These are phyloP conservation scores for Cutaneotrichosporon sp. DNA, from an alignment of 1,284 basidiomycete genomes.

Conservation along the genomic window DNA sequence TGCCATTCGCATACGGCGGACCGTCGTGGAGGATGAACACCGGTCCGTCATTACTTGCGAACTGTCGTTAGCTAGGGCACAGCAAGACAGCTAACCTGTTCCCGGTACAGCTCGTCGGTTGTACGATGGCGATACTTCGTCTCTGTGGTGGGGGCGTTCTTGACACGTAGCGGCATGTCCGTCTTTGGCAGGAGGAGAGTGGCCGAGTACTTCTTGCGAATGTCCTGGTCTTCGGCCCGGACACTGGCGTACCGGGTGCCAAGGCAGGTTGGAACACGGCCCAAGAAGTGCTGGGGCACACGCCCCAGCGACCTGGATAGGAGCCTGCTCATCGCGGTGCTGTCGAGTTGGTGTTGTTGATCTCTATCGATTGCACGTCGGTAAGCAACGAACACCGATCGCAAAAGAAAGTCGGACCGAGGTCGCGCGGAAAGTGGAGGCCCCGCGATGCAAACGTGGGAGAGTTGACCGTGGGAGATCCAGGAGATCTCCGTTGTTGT, in stretches of 20 bases:
- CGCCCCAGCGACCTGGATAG: conserved; percentile 1
- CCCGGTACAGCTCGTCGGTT: conserved; percentile 71
- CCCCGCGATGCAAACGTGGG: neutral
- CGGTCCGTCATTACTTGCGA: conserved; percentile 53
- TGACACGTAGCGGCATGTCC: conserved; percentile 67
- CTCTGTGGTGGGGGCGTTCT: conserved; percentile 62
- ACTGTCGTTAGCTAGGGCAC: conserved; percentile 49
- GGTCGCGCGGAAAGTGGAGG: conserved; percentile 4
- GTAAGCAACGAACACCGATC: too few relatives aligned
- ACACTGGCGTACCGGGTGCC: neutral
- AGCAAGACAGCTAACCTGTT: conserved; percentile 59
- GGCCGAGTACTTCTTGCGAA: conserved; percentile 53
- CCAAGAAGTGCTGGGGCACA: neutral
- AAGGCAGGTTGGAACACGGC: neutral
- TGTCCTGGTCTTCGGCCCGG: conserved; percentile 1
- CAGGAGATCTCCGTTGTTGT: neutral
- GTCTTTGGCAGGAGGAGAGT: conserved; percentile 83
- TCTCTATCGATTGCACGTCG: too few relatives aligned
- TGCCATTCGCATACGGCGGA: conserved; percentile 95
- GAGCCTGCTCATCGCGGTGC: conserved; percentile 15
- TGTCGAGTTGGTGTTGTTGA: too few relatives aligned
- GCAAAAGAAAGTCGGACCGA: conserved; percentile 1
- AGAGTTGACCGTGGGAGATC: conserved; percentile 1
- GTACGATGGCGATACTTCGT: conserved; percentile 60
- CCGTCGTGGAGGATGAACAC: conserved; percentile 90